Evolutionary conservation across 176 grass and related monocot genomes (phyloP).

Genomic region (Hordeum marinum): DNA sequence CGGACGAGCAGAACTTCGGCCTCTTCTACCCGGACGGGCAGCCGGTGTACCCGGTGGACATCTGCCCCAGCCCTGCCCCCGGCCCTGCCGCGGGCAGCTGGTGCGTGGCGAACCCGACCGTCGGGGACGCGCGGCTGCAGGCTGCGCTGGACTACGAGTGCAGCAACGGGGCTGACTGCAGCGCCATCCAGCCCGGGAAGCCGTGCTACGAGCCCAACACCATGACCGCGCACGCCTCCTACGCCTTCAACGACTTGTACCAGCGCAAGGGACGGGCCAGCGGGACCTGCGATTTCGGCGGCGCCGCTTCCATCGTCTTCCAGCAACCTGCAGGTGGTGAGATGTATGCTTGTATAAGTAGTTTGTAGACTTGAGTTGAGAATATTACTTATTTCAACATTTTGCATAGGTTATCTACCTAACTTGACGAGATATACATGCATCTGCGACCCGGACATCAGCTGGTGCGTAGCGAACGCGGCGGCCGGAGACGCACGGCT

Average conservation of each 20-base stretch:
- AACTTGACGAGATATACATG: neutral
- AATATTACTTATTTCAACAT: too few relatives aligned
- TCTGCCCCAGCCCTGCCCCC: neutral
- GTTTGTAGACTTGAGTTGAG: too few relatives aligned
- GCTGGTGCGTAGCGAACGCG: constrained; percentile 53
- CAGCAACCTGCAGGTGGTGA: constrained; percentile 27
- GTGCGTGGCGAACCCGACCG: constrained; percentile 47
- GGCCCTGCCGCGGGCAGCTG: neutral
- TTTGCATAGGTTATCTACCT: too few relatives aligned
- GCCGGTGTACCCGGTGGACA: constrained; percentile 59
- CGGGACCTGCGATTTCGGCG: constrained; percentile 43
- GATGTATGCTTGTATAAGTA: neutral
- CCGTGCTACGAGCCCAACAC: constrained; percentile 57
- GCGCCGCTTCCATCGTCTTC: constrained; percentile 33
- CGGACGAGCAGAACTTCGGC: constrained; percentile 54
- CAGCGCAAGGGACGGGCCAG: neutral
- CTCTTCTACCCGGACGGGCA: constrained; percentile 50
- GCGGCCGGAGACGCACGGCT: neutral
- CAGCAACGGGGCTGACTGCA: constrained; percentile 60
- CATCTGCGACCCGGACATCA: neutral
- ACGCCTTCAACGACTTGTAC: constrained; percentile 57
- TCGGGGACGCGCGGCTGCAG: constrained; percentile 35
- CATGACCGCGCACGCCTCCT: constrained; percentile 36
- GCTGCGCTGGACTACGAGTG: constrained; percentile 59
- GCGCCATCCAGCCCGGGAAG: constrained; percentile 36